Percentiles rank a stretch among this genome's conserved stretches.
Evolutionary conservation across 2,329 filamentous ascomycete genomes (phyloP).

Genomic region (Ophiocordyceps australis): DNA sequence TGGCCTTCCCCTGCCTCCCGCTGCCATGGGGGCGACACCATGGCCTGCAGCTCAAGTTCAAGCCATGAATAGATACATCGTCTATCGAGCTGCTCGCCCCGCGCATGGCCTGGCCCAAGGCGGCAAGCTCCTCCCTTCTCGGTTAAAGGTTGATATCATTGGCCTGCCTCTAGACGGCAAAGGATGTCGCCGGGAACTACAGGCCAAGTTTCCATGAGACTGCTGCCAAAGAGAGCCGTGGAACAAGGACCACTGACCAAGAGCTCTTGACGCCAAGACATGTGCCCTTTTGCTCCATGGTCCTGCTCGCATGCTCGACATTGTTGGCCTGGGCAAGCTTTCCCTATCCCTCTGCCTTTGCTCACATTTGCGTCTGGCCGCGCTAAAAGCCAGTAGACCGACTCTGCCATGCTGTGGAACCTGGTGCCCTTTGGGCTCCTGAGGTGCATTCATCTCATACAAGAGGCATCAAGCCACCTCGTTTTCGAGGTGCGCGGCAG

Average conservation of each 20-base stretch:
- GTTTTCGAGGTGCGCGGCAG: conserved; percentile 2
- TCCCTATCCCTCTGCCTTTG: too few species aligned
- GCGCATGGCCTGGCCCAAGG: conserved; percentile 1
- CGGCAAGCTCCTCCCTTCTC: conserved; percentile 2
- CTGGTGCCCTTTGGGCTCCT: neutral
- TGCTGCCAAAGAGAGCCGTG: too few species aligned
- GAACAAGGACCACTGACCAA: too few species aligned
- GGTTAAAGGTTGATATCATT: conserved; percentile 3
- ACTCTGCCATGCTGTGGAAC: conserved; percentile 2
- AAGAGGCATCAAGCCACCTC: conserved; percentile 1
- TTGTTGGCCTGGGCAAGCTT: neutral
- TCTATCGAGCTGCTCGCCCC: conserved; percentile 1
- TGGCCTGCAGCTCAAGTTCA: conserved; percentile 2
- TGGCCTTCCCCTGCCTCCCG: conserved; percentile 1
- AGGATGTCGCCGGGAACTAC: conserved; percentile 1
- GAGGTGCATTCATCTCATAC: too few species aligned
- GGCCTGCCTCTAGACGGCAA: conserved; percentile 1
- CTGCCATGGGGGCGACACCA: conserved; percentile 1
- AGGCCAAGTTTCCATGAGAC: too few species aligned
- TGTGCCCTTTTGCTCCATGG: too few species aligned
- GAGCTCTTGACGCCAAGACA: too few species aligned
- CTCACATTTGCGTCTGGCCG: conserved; percentile 2
- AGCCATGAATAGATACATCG: conserved; percentile 1
- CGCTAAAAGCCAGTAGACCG: conserved; percentile 1
- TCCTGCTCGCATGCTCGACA: neutral